Evolutionary conservation across 2,329 filamentous ascomycete genomes (phyloP).

Genomic region (Verticillium nubilum): DNA sequence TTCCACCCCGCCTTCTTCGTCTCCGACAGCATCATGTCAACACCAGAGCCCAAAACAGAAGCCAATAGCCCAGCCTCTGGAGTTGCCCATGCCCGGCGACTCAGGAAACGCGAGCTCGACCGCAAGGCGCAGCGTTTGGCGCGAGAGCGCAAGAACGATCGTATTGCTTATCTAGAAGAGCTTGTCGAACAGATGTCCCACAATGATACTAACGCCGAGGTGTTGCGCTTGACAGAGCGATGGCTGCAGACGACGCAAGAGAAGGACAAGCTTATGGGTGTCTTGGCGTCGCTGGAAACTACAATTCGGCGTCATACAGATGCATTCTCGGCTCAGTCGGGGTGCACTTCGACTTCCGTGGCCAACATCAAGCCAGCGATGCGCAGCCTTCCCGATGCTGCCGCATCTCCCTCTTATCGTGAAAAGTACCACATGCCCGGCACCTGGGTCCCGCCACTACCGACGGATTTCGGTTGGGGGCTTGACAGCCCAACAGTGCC

Average conservation of each 20-base stretch:
- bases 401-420: too few relatives aligned
- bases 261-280: background rate
- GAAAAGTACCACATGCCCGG: too few relatives aligned
- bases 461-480: too few relatives aligned
- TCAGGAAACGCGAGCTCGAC: constrained; percentile 25
- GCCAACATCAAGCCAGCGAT: background rate
- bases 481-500: too few relatives aligned
- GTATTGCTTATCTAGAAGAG: constrained; percentile 21
- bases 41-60: too few relatives aligned
- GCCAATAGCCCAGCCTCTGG: too few relatives aligned
- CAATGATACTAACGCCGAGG: constrained; percentile 16
- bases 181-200: constrained; percentile 18
- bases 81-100: constrained; percentile 12
- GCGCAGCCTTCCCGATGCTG: too few relatives aligned
- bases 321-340: background rate
- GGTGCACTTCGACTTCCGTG: background rate
- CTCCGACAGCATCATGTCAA: too few relatives aligned
- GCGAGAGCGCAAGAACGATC: constrained; percentile 22
- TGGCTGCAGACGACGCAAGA: constrained; percentile 4
- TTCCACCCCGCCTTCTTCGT: too few relatives aligned
- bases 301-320: background rate
- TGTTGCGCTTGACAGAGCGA: constrained; percentile 17
- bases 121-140: constrained; percentile 22
- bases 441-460: too few relatives aligned
- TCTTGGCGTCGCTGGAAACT: background rate